Base-by-base conservation (phyloP, 345 rosid species). In the Excoecaria cochinchinensis region DNA sequence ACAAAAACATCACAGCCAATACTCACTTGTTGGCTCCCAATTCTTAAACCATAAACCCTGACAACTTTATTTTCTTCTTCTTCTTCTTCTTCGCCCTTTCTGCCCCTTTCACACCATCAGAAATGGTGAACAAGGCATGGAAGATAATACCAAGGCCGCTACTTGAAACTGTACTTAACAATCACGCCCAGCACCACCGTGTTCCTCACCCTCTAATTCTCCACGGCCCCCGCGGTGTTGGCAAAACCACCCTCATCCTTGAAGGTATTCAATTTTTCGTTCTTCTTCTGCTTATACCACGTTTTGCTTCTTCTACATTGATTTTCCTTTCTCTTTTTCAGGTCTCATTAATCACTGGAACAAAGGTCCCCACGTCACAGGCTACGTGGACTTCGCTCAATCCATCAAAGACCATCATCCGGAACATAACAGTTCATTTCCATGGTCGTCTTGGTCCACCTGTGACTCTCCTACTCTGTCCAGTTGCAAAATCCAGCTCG, bases 221-320 rank as follows among this genome's bases (percentile, higher is more conserved):
- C 86, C 98, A 93, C 60, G 98, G 99, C 59, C 99, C 99, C 74
- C 92, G 99, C 31, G 99, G 99, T 84, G 92, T 85, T 82, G 97
- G 98, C 88, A 95, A 95, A 80, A 95, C 99, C 80, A 93, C 99
- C 19, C 86, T 95, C 67, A 78, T 95, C 82, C 91, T 91, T 25
- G 94, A 95, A 69, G 92, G 98, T 93, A 88, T 48, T 13, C 19
- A 48, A 13, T 46, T 59, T 42, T 48, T 25, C 64, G 0, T 11
- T 24, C 3, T 13, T 44, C 17, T 47, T 57, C 51, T 24, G 22
- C 24, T 51, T 24, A 12, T 36, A 17, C 10, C 60, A 52, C 6
- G n/a, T 15, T 24, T 42, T 16, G 13, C n/a, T 19, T 21, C n/a
- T 21, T 42, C 1, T 64, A 12, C 58, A 51, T 5, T 50, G 8